Evolutionary conservation across 345 rosid genomes (phyloP), one percentile per base, ranked within the genome.

Genomic region (Atalantia buxifolia): DNA sequence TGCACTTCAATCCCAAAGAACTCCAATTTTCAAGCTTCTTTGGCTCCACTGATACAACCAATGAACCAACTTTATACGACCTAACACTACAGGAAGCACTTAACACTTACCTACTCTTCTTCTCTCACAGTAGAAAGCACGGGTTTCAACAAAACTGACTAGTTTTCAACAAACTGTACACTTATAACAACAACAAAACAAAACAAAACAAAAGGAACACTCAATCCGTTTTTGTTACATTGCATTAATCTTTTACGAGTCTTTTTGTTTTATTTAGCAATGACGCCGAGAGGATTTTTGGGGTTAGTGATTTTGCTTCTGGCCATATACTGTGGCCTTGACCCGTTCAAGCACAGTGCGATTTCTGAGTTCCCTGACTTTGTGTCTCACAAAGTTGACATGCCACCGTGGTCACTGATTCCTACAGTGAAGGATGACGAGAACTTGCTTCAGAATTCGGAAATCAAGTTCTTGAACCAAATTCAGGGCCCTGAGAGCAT

Each of bases 401-500:
- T 88, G 83, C 92, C 93, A 33, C 80, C 83, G 0, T 86, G 87
- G 87, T 87, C 91, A 0, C 61, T 79, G 12, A 24, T 93, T 8
- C 94, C 84, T 0, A 62, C 79, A 7, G 93, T 84, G 25, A 90
- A 79, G 60, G 98, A 95, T 55, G 60, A 78, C 7, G 66, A 76
- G 9, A 89, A 92, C 45, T 86, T 88, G 80, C 91, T 95, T 10
- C 97, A 92, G 84, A 86, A 72, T n/a, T 93, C 98, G 1, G 89
- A 91, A 66, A 87, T 93, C 81, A 92, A 81, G 92, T 92, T 93
- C 81, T 59, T 82, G 76, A 81, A 90, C 83, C 89, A 95, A 67
- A 56, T 93, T 77, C 99, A 95, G 79, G 99, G 99, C 22, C 99
- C 99, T 5, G 99, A 95, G 86, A 95, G 99, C 85, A 53, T 95